phyloP scores from a whole-genome alignment of 208 protist genomes.

The Phytomonas sp. region DNA sequence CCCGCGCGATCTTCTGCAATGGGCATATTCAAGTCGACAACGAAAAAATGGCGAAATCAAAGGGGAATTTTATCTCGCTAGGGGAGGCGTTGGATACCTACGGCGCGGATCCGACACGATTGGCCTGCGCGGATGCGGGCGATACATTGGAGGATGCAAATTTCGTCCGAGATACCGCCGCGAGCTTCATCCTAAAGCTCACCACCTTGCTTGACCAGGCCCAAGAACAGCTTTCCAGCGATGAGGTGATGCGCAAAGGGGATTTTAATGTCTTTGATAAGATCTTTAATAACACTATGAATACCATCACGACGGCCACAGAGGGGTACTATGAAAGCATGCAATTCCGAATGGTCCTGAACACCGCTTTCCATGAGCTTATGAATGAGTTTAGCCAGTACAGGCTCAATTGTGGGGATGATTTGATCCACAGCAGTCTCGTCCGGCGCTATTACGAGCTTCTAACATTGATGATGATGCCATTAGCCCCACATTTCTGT shows the following conservation, averaged over 20 bases:
- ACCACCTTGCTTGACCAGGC: constrained; percentile 93
- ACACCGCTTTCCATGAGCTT: constrained; percentile 93
- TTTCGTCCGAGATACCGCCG: constrained; percentile 92
- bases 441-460: constrained; percentile 89
- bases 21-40: constrained; percentile 98
- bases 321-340: constrained; percentile 89
- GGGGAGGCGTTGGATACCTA: constrained; percentile 77
- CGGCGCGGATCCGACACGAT: constrained; percentile 89
- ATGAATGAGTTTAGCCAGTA: constrained; percentile 90
- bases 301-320: constrained; percentile 79
- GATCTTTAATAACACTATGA: constrained; percentile 93
- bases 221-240: constrained; percentile 50
- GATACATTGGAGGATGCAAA: constrained; percentile 98
- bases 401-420: constrained; percentile 72
- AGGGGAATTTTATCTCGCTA: constrained; percentile 99
- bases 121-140: constrained; percentile 98
- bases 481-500: constrained; percentile 95
- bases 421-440: constrained; percentile 61
- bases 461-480: constrained; percentile 90
- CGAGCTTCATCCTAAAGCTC: constrained; percentile 95
- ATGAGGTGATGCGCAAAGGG: constrained; percentile 28
- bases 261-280: constrained; percentile 73
- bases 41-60: constrained; percentile 99
- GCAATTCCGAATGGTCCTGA: constrained; percentile 94
- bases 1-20: constrained; percentile 96